These are phyloP conservation scores for Fusarium sambucinum DNA, from an alignment of 2,329 filamentous ascomycete genomes.

Conservation along the genomic window DNA sequence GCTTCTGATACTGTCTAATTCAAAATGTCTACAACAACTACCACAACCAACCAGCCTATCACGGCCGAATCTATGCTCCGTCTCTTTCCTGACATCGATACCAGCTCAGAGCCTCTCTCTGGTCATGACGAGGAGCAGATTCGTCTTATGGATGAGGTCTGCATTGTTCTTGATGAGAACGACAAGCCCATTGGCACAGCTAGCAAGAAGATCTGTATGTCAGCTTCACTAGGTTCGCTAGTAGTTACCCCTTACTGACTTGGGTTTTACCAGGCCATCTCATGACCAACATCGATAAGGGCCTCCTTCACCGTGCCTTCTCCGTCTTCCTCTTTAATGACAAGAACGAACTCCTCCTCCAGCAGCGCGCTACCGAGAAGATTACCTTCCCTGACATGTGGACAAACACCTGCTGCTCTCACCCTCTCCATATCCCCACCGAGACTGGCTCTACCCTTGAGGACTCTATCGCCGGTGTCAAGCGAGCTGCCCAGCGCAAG, in stretches of 20 bases:
- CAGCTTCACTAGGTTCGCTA: not conserved
- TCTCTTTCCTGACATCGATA: conserved; percentile 87
- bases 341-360: conserved; percentile 89
- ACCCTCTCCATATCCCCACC: conserved; percentile 89
- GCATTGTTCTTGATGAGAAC: conserved; percentile 94
- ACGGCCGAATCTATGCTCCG: conserved; percentile 88
- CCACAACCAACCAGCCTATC: conserved; percentile 69
- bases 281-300: conserved; percentile 98
- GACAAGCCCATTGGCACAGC: conserved; percentile 94
- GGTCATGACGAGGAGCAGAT: conserved; percentile 99
- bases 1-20: not conserved
- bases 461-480: conserved; percentile 85
- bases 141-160: conserved; percentile 97
- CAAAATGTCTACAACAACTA: conserved; percentile 52
- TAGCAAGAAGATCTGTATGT: conserved; percentile 96
- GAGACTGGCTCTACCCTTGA: conserved; percentile 88
- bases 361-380: conserved; percentile 95
- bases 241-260: conserved; percentile 30
- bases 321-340: conserved; percentile 98
- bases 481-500: conserved; percentile 92
- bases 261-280: conserved; percentile 77
- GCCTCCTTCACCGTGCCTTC: conserved; percentile 95
- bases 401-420: conserved; percentile 99
- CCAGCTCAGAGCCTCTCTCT: conserved; percentile 78
- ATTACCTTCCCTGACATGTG: conserved; percentile 99